phyloP scores from a whole-genome alignment of 257 asterid species.

The Penstemon newberryi region DNA sequence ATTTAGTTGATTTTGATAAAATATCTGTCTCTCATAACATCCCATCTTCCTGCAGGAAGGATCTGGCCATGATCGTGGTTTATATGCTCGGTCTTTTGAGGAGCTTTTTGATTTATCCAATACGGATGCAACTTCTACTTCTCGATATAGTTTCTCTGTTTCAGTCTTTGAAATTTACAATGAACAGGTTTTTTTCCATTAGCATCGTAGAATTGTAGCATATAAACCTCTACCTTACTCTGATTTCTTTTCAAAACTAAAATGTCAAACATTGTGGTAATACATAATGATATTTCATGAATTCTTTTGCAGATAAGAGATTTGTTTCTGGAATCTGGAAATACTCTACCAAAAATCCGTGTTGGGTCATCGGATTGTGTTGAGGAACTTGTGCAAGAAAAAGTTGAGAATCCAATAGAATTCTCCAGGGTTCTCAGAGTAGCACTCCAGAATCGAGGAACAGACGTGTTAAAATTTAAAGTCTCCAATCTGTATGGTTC shows the following conservation, averaged over 20 bases:
- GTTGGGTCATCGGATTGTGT: conserved; percentile 60
- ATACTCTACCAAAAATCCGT: conserved; percentile 52
- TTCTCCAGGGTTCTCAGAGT: conserved; percentile 76
- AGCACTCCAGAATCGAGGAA: conserved; percentile 79
- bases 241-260: conserved; percentile 12
- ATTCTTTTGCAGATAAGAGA: conserved; percentile 67
- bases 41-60: conserved; percentile 78
- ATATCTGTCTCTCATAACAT: conserved; percentile 27
- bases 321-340: conserved; percentile 74
- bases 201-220: conserved; percentile 17
- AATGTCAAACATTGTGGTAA: conserved; percentile 23
- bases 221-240: conserved; percentile 18
- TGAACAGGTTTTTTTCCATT: conserved; percentile 69
- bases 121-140: conserved; percentile 87
- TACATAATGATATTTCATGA: conserved; percentile 38
- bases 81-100: conserved; percentile 92
- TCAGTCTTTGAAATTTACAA: conserved; percentile 85
- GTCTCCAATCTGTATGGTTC: conserved; percentile 90
- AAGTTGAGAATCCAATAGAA: conserved; percentile 86
- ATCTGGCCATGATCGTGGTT: conserved; percentile 95
- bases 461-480: conserved; percentile 58
- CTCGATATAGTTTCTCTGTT: conserved; percentile 75
- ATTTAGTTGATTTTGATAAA: conserved; percentile 6
- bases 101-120: conserved; percentile 96
- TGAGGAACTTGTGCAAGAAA: conserved; percentile 78